phyloP scores from a whole-genome alignment of 1,284 basidiomycete genomes.

The Ceratobasidium sp. region DNA sequence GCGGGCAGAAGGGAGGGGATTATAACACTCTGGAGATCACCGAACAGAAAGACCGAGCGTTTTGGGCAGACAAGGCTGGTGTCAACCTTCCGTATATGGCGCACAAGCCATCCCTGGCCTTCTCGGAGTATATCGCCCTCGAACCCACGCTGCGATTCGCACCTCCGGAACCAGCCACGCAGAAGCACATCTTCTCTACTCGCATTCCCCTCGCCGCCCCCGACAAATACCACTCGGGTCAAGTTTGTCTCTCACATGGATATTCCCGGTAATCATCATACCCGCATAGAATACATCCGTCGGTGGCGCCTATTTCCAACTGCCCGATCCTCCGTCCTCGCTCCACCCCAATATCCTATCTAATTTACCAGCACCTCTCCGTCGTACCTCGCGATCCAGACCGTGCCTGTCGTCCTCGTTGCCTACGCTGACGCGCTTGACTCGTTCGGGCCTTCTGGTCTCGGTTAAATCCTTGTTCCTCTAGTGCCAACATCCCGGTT shows the following conservation, averaged over 20 bases:
- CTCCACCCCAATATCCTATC: neutral
- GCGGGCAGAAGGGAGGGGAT: constrained; percentile 7
- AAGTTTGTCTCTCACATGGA: neutral
- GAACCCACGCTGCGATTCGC: neutral
- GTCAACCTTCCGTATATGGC: constrained; percentile 12
- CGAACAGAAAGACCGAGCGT: neutral
- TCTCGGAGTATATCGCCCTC: constrained; percentile 20
- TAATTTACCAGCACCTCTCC: neutral
- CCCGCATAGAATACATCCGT: neutral
- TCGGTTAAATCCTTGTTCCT: neutral
- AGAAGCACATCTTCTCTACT: neutral
- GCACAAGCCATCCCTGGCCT: constrained; percentile 1
- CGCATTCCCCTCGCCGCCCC: no score
- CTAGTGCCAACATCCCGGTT: neutral
- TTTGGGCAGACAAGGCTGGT: constrained; percentile 19
- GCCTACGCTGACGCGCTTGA: neutral
- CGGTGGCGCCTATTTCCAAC: neutral
- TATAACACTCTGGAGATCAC: constrained; percentile 6
- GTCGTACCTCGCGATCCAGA: constrained; percentile 3
- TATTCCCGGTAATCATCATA: neutral
- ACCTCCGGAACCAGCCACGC: neutral
- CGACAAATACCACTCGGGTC: constrained; percentile 4
- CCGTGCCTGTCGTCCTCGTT: no score
- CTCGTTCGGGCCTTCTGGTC: neutral
- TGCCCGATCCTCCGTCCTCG: neutral